Conservation (phyloP, 768 basidiomycete species). For the Brasilioporus rufonigricans region DNA sequence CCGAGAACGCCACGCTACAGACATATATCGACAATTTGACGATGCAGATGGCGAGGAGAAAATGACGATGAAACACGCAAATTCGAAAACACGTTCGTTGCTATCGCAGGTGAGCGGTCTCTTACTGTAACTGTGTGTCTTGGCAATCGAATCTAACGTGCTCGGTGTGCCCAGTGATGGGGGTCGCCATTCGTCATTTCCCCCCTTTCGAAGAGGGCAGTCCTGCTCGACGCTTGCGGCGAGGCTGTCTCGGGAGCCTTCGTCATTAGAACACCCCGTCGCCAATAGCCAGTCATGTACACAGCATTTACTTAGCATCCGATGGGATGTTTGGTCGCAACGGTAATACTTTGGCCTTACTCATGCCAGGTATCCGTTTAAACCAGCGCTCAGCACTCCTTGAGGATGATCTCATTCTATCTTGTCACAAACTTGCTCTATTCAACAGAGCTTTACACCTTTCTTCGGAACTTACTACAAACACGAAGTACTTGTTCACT, state of each 20-base stretch:
- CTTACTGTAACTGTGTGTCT: neutral
- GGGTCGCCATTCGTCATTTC: neutral
- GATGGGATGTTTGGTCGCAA: neutral
- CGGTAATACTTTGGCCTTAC: neutral
- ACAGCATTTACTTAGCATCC: neutral
- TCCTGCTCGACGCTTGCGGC: neutral
- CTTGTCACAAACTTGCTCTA: no score
- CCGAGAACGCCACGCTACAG: constrained; percentile 80
- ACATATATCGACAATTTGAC: constrained; percentile 91
- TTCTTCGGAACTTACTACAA: neutral
- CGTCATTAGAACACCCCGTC: neutral
- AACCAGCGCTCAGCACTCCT: no score
- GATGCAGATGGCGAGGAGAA: constrained; percentile 79
- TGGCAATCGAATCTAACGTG: neutral
- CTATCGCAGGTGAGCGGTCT: constrained; percentile 6
- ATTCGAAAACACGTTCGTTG: neutral
- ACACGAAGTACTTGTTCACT: neutral
- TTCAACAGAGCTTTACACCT: neutral
- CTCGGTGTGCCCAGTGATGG: neutral
- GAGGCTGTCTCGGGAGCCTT: neutral
- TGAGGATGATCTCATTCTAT: no score
- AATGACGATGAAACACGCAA: constrained; percentile 38
- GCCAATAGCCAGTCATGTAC: constrained; percentile 11
- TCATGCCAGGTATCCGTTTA: no score
- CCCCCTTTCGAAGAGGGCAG: neutral